A percentile compares a stretch with the other conserved stretches of the same genome.
These are phyloP conservation scores for Craterostigma plantagineum DNA, from an alignment of 257 asterid species.

Conservation along the genomic window DNA sequence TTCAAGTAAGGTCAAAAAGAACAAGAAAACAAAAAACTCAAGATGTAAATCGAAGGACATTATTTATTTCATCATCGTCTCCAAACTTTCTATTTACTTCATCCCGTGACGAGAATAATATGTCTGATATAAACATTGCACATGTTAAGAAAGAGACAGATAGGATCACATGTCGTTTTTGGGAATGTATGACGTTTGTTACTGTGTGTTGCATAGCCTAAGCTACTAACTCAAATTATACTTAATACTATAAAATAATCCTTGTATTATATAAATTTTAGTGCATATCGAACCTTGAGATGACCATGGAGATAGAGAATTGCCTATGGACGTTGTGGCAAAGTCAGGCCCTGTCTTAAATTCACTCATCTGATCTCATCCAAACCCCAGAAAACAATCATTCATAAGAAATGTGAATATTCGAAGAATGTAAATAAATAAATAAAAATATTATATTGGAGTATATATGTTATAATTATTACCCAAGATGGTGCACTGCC, in stretches of 20 bases:
- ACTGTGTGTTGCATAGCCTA: neutral
- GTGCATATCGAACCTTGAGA: constrained; percentile 35
- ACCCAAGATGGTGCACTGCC: constrained; percentile 58
- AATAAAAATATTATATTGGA: too few species aligned
- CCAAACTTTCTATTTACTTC: constrained; percentile 8
- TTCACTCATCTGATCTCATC: constrained; percentile 21
- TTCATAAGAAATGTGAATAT: too few species aligned
- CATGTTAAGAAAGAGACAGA: constrained; percentile 6
- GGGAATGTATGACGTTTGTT: neutral
- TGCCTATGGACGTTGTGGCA: constrained; percentile 39
- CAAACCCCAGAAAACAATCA: too few species aligned
- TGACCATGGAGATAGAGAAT: constrained; percentile 68
- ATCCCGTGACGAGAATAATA: constrained; percentile 15
- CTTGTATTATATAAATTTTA: neutral
- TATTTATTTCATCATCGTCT: constrained; percentile 13
- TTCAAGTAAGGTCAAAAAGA: constrained; percentile 9
- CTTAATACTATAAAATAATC: too few species aligned
- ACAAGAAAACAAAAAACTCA: too few species aligned
- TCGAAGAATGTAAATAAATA: too few species aligned
- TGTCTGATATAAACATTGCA: constrained; percentile 13
- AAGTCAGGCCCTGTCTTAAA: constrained; percentile 27
- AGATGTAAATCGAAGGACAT: too few species aligned
- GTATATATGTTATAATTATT: neutral
- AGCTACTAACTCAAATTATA: neutral
- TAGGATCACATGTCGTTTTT: neutral